These are phyloP conservation scores for Curvularia lunata DNA, from an alignment of 2,329 filamentous ascomycete genomes.

Conservation along the genomic window DNA sequence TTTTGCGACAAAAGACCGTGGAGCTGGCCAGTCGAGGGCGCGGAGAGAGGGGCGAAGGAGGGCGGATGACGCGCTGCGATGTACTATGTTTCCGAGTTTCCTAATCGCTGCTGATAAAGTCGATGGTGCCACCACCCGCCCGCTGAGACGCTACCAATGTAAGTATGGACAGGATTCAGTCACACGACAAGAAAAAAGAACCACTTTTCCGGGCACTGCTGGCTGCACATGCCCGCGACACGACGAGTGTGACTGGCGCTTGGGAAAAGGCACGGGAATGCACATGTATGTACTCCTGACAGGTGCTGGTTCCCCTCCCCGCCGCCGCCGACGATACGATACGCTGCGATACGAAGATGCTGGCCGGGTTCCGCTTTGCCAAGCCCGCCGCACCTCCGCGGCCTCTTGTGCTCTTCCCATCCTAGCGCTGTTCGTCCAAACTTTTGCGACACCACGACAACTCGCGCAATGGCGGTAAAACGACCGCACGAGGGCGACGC, in stretches of 20 bases:
- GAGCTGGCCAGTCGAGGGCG: constrained; percentile 25
- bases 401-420: constrained; percentile 10
- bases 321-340: not conserved
- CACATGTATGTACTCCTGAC: not conserved
- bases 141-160: constrained; percentile 18
- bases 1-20: constrained; percentile 32
- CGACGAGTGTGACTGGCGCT: not conserved
- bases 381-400: constrained; percentile 29
- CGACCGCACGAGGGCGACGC: constrained; percentile 59
- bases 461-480: constrained; percentile 63
- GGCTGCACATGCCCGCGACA: constrained; percentile 9
- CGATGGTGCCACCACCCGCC: constrained; percentile 24
- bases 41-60: constrained; percentile 31
- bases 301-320: not conserved
- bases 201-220: not conserved
- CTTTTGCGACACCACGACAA: constrained; percentile 6
- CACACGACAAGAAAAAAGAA: constrained; percentile 32
- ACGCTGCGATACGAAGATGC: not conserved
- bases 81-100: constrained; percentile 24
- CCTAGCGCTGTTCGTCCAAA: constrained; percentile 2
- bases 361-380: constrained; percentile 20
- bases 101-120: constrained; percentile 39
- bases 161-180: constrained; percentile 20
- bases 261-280: constrained; percentile 2
- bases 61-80: constrained; percentile 40